Evolutionary conservation across 2,329 filamentous ascomycete species (phyloP), one percentile per base, ranked within the genome.

Genomic region (Colletotrichum simmondsii): DNA sequence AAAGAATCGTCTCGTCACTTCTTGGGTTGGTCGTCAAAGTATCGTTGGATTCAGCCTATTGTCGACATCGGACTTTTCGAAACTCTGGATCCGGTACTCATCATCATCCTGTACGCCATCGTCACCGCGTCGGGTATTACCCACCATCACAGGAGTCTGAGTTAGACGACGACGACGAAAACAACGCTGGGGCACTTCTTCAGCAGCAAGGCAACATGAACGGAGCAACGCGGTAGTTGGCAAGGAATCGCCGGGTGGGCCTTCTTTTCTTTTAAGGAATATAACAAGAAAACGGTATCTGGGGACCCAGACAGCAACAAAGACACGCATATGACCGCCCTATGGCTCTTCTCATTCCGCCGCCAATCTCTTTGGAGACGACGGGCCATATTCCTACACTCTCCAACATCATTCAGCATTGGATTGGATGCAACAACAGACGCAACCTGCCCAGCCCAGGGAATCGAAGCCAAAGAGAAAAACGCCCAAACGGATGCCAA

Each of bases 401-500:
- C 68, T 70, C 63, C 62, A 8, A 42, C 12, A 19, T 19, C 19
- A 24, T 57, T 30, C 7, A 49, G 26, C 59, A 32, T 30, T 19
- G 22, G 58, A 42, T 68, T 68, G 42, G 19, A 49, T 71, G 56
- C 37, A 58, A 24, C 70, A 52, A 46, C 49, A 16, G 14, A 64
- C 69, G 54, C 64, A 66, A 65, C 26, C 65, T 11, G 61, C 58
- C 30, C 11, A 42, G 30, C 52, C 71, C 53, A 26, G 14, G 42
- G 30, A 67, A n/a, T 59, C 52, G 35, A 56, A 62, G 26, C 16
- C 37, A 53, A 14, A 19, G 16, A n/a, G 42, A 26, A 60, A 71
- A 75, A 32, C 62, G 71, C 65, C 72, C 35, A 24, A 35, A 65
- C 46, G 19, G 54, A 73, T 73, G 70, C 72, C 57, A 64, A 11